Percentiles rank a stretch among this genome's conserved stretches.
Conservation (phyloP, 371 early-diverging fungal genomes). For the Apophysomyces ossiformis region DNA sequence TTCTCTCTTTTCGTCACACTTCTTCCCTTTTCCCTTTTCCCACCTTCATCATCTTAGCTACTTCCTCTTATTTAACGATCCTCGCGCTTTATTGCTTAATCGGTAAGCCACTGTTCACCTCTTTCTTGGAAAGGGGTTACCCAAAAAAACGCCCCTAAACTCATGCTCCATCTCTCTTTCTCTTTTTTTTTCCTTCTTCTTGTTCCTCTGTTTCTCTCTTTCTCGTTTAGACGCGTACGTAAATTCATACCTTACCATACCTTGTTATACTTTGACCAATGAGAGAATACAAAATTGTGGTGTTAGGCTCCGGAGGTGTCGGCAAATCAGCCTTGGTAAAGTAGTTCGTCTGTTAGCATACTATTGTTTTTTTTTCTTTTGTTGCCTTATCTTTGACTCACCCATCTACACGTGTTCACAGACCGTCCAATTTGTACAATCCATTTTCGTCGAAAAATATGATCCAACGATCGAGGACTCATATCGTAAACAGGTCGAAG, state of each 20-base stretch:
- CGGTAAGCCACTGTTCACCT: slow-evolving; percentile 9
- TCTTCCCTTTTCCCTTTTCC: not conserved
- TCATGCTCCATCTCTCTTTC: slow-evolving; percentile 10
- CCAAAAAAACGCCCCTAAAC: slow-evolving; percentile 6
- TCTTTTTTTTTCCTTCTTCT: slow-evolving; percentile 2
- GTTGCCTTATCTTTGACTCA: slow-evolving; percentile 70
- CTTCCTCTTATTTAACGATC: not conserved
- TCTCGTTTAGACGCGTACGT: not conserved
- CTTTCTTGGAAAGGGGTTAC: slow-evolving; percentile 8
- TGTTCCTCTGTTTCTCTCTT: not conserved
- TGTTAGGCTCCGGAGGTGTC: slow-evolving; percentile 90
- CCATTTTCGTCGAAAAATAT: slow-evolving; percentile 78
- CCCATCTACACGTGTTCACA: slow-evolving; percentile 28
- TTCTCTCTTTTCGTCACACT: not conserved
- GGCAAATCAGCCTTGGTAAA: slow-evolving; percentile 89
- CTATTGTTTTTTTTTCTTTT: slow-evolving; percentile 49
- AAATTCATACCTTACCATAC: slow-evolving; percentile 17
- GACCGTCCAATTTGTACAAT: slow-evolving; percentile 85
- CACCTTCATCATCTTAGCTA: slow-evolving; percentile 5
- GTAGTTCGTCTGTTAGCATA: slow-evolving; percentile 71
- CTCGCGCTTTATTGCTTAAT: slow-evolving; percentile 12
- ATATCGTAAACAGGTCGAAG: slow-evolving; percentile 79
- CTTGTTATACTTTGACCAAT: slow-evolving; percentile 28
- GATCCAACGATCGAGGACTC: slow-evolving; percentile 86
- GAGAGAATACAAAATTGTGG: slow-evolving; percentile 88